Evolutionary conservation across 805 yeast species (phyloP), one percentile per base, ranked within the genome.

Genomic region (Candida suzukii): DNA sequence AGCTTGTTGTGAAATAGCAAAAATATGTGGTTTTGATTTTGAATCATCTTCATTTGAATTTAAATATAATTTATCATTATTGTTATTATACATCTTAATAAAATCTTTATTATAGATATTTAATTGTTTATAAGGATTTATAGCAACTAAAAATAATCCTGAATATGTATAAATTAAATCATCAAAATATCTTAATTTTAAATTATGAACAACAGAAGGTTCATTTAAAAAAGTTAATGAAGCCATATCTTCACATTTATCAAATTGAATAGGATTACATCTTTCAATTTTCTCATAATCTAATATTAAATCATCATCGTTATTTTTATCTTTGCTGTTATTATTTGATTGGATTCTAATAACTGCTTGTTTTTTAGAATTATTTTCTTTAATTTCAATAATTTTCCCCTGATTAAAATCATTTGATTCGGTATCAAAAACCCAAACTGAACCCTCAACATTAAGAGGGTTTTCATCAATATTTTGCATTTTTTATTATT

Each of bases 201-300:
- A 62, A 58, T 93, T 93, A 63, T 88, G 73, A 10, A 93, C 74
- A n/a, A 93, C 98, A 0, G 96, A 84, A 0, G 99, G 95, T 58
- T 93, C 99, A 59, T 91, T 93, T 46, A 93, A 69, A 60, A 82
- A 88, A 0, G 99, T 93, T 47, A 93, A 70, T 51, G 90, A 96
- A 0, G 98, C 98, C 90, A 93, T 87, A 54, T 93, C 96, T 50
- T 84, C 80, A 45, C 95, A 91, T 52, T 79, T 83, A 60, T 93
- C 95, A 61, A 93, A 93, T 50, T 85, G 84, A 9, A 80, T 70
- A 1, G 99, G 99, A 56, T 93, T 93, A 39, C 90, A 87, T 52
- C 76, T 78, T 49, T 81, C 81, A 19, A 68, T 71, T 40, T 65
- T 61, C 18, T 57, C 60, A 11, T 71, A 65, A 21, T 68, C 67